Evolutionary conservation across 768 basidiomycete genomes (phyloP).

Genomic region (Lactifluus hygrophoroides): DNA sequence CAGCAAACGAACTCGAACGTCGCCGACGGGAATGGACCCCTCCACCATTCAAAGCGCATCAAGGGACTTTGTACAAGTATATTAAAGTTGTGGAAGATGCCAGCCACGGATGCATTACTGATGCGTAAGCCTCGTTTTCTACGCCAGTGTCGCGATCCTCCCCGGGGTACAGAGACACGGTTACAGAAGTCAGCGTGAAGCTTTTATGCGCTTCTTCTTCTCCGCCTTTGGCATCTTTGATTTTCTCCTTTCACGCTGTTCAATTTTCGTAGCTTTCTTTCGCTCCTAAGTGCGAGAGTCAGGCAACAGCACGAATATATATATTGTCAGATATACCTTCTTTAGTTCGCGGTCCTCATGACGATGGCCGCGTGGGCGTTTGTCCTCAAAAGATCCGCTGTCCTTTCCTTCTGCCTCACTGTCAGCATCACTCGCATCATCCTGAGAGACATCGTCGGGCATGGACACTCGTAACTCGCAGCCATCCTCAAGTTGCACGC

Average conservation of each 20-base stretch:
- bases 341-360: constrained; percentile 89
- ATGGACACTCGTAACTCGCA: constrained; percentile 22
- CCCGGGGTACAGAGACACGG: neutral
- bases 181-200: constrained; percentile 21
- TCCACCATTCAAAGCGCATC: constrained; percentile 73
- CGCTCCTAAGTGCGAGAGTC: constrained; percentile 54
- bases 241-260: constrained; percentile 81
- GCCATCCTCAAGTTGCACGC: constrained; percentile 8
- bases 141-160: neutral
- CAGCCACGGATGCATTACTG: constrained; percentile 87
- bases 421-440: constrained; percentile 30
- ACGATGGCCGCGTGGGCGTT: constrained; percentile 73
- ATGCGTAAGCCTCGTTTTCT: constrained; percentile 41
- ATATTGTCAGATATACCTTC: constrained; percentile 44
- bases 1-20: constrained; percentile 68
- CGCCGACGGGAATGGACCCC: constrained; percentile 71
- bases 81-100: constrained; percentile 83
- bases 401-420: constrained; percentile 29
- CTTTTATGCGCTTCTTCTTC: constrained; percentile 80
- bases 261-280: constrained; percentile 82
- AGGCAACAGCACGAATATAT: neutral
- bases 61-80: constrained; percentile 87
- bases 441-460: constrained; percentile 18
- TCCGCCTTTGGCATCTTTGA: constrained; percentile 93
- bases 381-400: constrained; percentile 37